A percentile compares a stretch with the other conserved stretches of the same genome.
Conservation (phyloP, 208 protist species). For the Leishmania arabica region DNA sequence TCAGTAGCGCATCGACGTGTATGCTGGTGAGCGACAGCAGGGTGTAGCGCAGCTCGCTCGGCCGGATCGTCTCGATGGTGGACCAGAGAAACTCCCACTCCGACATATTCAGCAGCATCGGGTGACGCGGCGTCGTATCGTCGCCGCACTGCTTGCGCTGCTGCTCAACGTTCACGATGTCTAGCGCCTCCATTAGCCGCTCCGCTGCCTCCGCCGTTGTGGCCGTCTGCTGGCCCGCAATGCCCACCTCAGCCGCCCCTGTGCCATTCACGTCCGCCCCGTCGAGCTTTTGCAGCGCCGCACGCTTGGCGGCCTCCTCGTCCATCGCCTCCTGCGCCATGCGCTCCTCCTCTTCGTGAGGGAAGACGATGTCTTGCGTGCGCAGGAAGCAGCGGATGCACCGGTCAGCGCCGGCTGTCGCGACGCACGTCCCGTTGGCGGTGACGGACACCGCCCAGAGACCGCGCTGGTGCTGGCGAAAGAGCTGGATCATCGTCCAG, state of each 20-base stretch:
- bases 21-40: slow-evolving; percentile 81
- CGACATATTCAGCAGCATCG: slow-evolving; percentile 64
- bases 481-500: slow-evolving; percentile 89
- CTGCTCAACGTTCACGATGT: slow-evolving; percentile 82
- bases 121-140: slow-evolving; percentile 60
- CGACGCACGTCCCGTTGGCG: slow-evolving; percentile 80
- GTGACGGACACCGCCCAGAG: slow-evolving; percentile 74
- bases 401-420: slow-evolving; percentile 73
- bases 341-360: slow-evolving; percentile 85
- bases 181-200: slow-evolving; percentile 87
- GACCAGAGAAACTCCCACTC: slow-evolving; percentile 88
- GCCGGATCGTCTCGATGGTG: slow-evolving; percentile 77
- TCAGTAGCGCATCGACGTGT: slow-evolving; percentile 81
- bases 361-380: slow-evolving; percentile 91
- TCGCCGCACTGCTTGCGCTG: slow-evolving; percentile 66
- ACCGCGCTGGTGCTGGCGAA: slow-evolving; percentile 78
- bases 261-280: slow-evolving; percentile 12
- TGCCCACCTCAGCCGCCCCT: slow-evolving; percentile 52
- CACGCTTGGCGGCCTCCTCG: slow-evolving; percentile 70
- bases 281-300: slow-evolving; percentile 63
- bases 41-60: slow-evolving; percentile 82
- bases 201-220: slow-evolving; percentile 74
- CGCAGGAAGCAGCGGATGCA: slow-evolving; percentile 84
- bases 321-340: slow-evolving; percentile 90
- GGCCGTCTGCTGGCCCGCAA: slow-evolving; percentile 75